phyloP scores from a whole-genome alignment of 169 alveolate genomes.

The Besnoitia besnoiti region DNA sequence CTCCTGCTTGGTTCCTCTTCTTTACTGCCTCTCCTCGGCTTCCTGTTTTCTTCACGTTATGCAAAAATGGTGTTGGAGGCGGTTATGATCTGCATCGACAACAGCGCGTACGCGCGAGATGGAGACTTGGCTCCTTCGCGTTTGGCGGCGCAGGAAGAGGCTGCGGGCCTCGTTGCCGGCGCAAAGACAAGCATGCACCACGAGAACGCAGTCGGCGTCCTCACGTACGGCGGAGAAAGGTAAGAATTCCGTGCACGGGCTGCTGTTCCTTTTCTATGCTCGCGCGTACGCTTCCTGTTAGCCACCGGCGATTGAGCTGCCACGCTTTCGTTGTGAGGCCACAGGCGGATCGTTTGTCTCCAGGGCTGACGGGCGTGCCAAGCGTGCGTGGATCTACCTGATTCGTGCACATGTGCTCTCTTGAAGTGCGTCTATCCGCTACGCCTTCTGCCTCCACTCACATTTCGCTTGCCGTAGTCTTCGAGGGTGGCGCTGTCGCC shows the following conservation, averaged over 20 bases:
- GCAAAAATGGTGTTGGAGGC: conserved; percentile 95
- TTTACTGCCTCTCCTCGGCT: not conserved
- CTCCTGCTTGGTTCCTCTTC: not conserved
- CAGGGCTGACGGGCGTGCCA: too few relatives aligned
- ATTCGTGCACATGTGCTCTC: too few relatives aligned
- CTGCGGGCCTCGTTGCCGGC: conserved; percentile 86
- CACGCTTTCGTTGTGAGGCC: too few relatives aligned
- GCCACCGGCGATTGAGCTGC: too few relatives aligned
- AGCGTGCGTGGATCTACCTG: too few relatives aligned
- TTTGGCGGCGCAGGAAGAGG: conserved; percentile 88
- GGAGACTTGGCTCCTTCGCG: conserved; percentile 92
- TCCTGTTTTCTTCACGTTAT: not conserved
- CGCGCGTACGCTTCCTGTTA: too few relatives aligned
- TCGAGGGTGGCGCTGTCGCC: too few relatives aligned
- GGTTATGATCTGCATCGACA: conserved; percentile 94
- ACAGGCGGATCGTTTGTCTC: too few relatives aligned
- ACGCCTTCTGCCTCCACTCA: too few relatives aligned
- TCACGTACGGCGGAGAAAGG: conserved; percentile 91
- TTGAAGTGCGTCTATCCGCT: too few relatives aligned
- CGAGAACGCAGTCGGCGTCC: conserved; percentile 91
- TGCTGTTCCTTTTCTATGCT: too few relatives aligned
- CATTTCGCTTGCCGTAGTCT: too few relatives aligned
- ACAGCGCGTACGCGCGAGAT: conserved; percentile 95
- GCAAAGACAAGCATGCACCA: conserved; percentile 89
- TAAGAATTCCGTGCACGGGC: not conserved